Evolutionary conservation across 306 rosid species (phyloP).

Genomic region (apple (Malus domestica)): ASM211411v1 NC_041804.1:2072501-2073000

Average conservation of each 20-base stretch:
- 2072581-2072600: too few species aligned
- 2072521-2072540: too few species aligned
- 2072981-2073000: constrained; percentile 52
- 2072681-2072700: too few species aligned
- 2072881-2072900: constrained; percentile 22
- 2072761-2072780: constrained; percentile 36
- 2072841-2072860: constrained; percentile 47
- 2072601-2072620: too few species aligned
- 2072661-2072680: too few species aligned
- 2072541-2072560: too few species aligned
- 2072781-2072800: constrained; percentile 42
- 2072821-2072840: constrained; percentile 42
- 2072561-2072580: too few species aligned
- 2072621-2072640: too few species aligned
- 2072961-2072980: constrained; percentile 18
- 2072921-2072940: constrained; percentile 25
- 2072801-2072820: constrained; percentile 35
- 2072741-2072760: constrained; percentile 18
- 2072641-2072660: too few species aligned
- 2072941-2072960: constrained; percentile 22
- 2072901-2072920: constrained; percentile 3
- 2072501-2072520: too few species aligned
- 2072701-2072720: neutral
- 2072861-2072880: constrained; percentile 35
- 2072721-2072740: neutral